Evolutionary conservation across 2,329 filamentous ascomycete species (phyloP), one percentile per base, ranked within the genome.

Genomic region (Thielaviopsis populi): DNA sequence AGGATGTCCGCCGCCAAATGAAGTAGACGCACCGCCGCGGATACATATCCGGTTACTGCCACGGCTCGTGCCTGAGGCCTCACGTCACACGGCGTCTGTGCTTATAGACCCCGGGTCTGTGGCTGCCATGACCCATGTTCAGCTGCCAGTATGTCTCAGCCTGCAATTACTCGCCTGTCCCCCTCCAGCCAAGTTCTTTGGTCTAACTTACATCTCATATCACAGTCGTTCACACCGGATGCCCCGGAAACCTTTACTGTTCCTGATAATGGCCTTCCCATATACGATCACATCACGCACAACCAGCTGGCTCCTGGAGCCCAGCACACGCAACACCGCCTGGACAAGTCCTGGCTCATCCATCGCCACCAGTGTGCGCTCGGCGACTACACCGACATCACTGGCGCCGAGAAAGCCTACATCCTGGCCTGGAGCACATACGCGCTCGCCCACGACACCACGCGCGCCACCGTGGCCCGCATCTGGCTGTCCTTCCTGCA

Each of bases 311-410:
- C 75, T 40, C 75, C 80, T 1, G 80, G 79, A 2, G 74, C 78
- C 1, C 72, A 76, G 27, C 72, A 83, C 27, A 72, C 72, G 24
- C 66, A 66, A 54, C 77, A 78, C 1, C 74, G 74, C 22, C 70
- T 73, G 3, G 79, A 83, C 68, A 77, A 77, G 64, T 72, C 73
- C 24, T 84, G 82, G 82, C 74, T 83, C 7, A 75, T 82, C 37
- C 80, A 83, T 67, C 83, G 83, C 71, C 81, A 84, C 66, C 76
- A 79, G 7, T 80, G 84, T 64, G 79, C 77, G 62, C 78, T 84
- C 63, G 74, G 76, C 33, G 82, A 84, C 67, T 83, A 81, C 68
- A 78, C 77, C 8, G 81, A 84, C 67, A 76, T 84, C 30, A 77
- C 77, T 13, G 69, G 73, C 2, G 73, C 76, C 17, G 81, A 84